A percentile compares a stretch with the other conserved stretches of the same genome.
Evolutionary conservation across 2,329 filamentous ascomycete genomes (phyloP).

Genomic region (Hymenoscyphus repandus): DNA sequence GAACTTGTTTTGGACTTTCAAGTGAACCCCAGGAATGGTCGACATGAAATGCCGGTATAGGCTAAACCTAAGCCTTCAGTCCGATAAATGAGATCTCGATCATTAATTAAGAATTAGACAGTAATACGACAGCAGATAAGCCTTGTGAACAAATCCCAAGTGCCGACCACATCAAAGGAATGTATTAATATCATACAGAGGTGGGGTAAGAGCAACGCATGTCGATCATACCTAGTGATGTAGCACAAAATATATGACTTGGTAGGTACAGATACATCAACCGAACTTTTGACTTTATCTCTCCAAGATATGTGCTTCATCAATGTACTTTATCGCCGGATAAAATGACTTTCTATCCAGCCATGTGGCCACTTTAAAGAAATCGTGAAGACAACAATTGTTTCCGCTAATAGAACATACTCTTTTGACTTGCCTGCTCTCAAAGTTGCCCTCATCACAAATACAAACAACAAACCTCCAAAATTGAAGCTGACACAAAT

Average conservation of each 20-base stretch:
- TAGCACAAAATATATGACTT: background rate
- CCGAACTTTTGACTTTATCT: background rate
- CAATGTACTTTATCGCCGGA: slow-evolving; percentile 1
- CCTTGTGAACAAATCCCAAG: background rate
- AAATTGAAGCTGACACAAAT: background rate
- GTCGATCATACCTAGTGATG: background rate
- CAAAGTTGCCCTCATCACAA: background rate
- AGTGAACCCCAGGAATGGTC: background rate
- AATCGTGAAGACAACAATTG: background rate
- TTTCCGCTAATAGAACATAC: background rate
- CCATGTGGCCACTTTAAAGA: slow-evolving; percentile 1
- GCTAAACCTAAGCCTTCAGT: slow-evolving; percentile 2
- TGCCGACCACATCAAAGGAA: slow-evolving; percentile 1
- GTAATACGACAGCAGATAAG: background rate
- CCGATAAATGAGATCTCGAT: slow-evolving; percentile 1
- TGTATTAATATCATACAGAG: slow-evolving; percentile 2
- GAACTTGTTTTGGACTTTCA: no score
- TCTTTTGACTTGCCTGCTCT: background rate
- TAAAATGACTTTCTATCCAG: background rate
- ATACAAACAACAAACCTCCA: no score
- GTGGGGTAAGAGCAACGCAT: background rate
- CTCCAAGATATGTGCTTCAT: slow-evolving; percentile 6
- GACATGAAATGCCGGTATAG: slow-evolving; percentile 2
- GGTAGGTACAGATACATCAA: background rate
- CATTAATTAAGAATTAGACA: background rate